Percentiles rank a stretch among this genome's conserved stretches.
Evolutionary conservation across 2,329 filamentous ascomycete species (phyloP).

Genomic region (Colletotrichum simmondsii): DNA sequence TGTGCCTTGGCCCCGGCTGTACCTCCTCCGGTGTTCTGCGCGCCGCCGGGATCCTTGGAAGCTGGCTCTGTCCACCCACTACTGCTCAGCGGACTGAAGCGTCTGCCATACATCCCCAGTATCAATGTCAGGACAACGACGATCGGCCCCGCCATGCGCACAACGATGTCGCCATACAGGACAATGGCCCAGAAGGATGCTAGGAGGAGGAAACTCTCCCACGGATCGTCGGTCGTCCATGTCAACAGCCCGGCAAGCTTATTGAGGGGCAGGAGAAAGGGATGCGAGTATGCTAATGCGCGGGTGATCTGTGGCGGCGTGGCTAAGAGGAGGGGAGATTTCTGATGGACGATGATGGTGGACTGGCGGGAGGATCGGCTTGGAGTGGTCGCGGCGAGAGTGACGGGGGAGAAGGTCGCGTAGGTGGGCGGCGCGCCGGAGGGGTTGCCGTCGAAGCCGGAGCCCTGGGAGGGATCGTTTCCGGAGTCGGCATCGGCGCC

Average conservation of each 20-base stretch:
- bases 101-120: slow-evolving; percentile 88
- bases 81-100: slow-evolving; percentile 90
- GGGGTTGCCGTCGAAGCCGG: slow-evolving; percentile 46
- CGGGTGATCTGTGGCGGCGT: slow-evolving; percentile 96
- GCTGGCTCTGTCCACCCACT: slow-evolving; percentile 74
- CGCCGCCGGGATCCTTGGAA: slow-evolving; percentile 38
- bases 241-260: slow-evolving; percentile 85
- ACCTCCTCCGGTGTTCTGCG: slow-evolving; percentile 23
- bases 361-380: slow-evolving; percentile 76
- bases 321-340: slow-evolving; percentile 90
- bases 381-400: slow-evolving; percentile 75
- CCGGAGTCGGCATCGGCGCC: slow-evolving; percentile 45
- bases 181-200: slow-evolving; percentile 86
- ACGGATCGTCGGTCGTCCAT: slow-evolving; percentile 94
- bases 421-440: slow-evolving; percentile 74
- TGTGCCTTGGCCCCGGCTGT: slow-evolving; percentile 18
- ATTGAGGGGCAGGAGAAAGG: slow-evolving; percentile 91
- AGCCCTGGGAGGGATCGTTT: slow-evolving; percentile 44
- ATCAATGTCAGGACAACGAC: slow-evolving; percentile 84
- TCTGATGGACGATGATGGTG: slow-evolving; percentile 95
- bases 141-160: slow-evolving; percentile 85
- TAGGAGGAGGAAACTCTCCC: slow-evolving; percentile 95
- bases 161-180: slow-evolving; percentile 86
- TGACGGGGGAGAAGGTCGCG: slow-evolving; percentile 89
- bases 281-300: slow-evolving; percentile 94